Percentiles rank a stretch among this genome's conserved stretches.
phyloP scores from a whole-genome alignment of 2,329 filamentous ascomycete species.

The Cladorrhinum sp. region DNA sequence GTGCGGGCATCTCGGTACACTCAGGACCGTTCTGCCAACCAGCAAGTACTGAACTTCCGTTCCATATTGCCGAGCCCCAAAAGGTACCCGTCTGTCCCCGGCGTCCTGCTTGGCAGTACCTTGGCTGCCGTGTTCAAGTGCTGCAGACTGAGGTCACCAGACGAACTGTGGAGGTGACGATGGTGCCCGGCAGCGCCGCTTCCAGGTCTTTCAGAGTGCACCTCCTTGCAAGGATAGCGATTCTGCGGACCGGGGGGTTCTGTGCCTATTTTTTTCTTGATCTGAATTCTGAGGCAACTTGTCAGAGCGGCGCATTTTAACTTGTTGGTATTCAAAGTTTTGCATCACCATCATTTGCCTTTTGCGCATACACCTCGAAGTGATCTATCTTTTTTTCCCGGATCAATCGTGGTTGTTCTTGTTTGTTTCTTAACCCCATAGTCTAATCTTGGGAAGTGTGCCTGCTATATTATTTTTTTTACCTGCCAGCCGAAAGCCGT shows the following conservation, averaged over 20 bases:
- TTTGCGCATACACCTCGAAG: slow-evolving; percentile 2
- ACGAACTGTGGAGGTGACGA: slow-evolving; percentile 16
- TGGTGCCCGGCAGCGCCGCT: slow-evolving; percentile 17
- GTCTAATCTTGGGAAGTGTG: background rate
- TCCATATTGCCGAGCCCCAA: slow-evolving; percentile 17
- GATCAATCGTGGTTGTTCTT: slow-evolving; percentile 8
- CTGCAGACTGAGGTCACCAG: slow-evolving; percentile 26
- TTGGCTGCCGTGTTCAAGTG: slow-evolving; percentile 15
- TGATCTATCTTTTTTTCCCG: background rate
- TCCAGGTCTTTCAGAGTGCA: slow-evolving; percentile 4
- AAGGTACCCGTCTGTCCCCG: slow-evolving; percentile 6
- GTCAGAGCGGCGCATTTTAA: slow-evolving; percentile 12
- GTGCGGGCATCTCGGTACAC: background rate
- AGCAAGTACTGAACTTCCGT: slow-evolving; percentile 10
- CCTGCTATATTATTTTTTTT: background rate
- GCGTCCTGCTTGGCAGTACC: slow-evolving; percentile 15
- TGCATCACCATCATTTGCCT: slow-evolving; percentile 1
- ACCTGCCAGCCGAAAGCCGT: slow-evolving; percentile 3
- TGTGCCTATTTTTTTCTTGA: slow-evolving; percentile 16
- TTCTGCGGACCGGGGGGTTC: slow-evolving; percentile 15
- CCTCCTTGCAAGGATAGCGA: slow-evolving; percentile 14
- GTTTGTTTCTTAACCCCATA: background rate
- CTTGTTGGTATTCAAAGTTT: background rate
- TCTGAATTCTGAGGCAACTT: slow-evolving; percentile 4
- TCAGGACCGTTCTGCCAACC: background rate